Percentiles rank a stretch among this genome's conserved stretches.
These are phyloP conservation scores for Marasmius sp. DNA, from an alignment of 1,284 basidiomycete genomes.

Conservation along the genomic window DNA sequence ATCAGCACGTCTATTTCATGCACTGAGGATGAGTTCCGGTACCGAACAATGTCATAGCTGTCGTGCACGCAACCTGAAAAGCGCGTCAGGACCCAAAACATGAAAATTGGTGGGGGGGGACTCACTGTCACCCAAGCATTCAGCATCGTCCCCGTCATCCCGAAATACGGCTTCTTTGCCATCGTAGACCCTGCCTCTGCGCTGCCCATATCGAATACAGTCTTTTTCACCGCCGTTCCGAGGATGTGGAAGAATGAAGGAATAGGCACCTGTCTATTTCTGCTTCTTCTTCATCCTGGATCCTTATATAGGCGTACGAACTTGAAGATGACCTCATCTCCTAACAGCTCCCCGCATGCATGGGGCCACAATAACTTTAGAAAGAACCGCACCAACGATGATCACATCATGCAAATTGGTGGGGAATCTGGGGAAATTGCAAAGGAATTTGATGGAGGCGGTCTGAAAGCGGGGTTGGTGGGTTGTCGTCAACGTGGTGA, in stretches of 20 bases:
- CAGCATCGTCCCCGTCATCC: constrained; percentile 40
- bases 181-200: neutral
- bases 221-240: neutral
- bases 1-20: too few relatives aligned
- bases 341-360: neutral
- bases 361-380: neutral
- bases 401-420: too few relatives aligned
- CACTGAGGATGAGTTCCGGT: constrained; percentile 9
- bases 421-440: neutral
- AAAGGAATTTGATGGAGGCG: neutral
- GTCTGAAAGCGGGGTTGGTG: neutral
- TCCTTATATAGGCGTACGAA: constrained; percentile 2
- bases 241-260: neutral
- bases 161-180: constrained; percentile 34
- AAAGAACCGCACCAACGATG: neutral
- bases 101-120: neutral
- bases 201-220: neutral
- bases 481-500: too few relatives aligned
- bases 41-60: constrained; percentile 47
- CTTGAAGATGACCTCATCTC: neutral
- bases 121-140: constrained; percentile 39
- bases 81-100: neutral
- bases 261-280: neutral
- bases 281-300: neutral
- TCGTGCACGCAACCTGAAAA: constrained; percentile 40